A percentile compares a stretch with the other conserved stretches of the same genome.
These are phyloP conservation scores for Cladophialophora psammophila DNA, from an alignment of 2,329 filamentous ascomycete species.

Conservation along the genomic window DNA sequence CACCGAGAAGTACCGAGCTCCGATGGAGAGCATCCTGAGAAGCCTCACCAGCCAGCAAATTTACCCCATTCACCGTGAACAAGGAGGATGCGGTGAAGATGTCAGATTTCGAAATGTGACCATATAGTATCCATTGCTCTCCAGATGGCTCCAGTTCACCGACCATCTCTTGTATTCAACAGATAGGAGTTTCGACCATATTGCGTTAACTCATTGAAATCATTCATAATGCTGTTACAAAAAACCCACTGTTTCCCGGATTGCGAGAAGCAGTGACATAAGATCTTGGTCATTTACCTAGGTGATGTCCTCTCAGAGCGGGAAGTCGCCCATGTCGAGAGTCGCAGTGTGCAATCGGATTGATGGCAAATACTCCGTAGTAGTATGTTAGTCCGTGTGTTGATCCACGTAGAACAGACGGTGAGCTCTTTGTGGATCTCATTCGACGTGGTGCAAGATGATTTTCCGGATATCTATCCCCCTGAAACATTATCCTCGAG, in stretches of 20 bases:
- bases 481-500: no score
- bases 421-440: no score
- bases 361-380: no score
- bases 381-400: no score
- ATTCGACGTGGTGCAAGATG: no score
- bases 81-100: neutral
- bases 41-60: constrained; percentile 17
- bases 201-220: neutral
- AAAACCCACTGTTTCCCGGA: neutral
- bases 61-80: neutral
- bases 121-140: neutral
- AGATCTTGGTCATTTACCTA: neutral
- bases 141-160: neutral
- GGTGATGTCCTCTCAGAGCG: no score
- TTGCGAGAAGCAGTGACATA: neutral
- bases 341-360: no score
- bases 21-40: constrained; percentile 24
- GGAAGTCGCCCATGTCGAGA: no score
- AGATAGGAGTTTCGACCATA: constrained; percentile 3
- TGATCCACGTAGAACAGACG: no score
- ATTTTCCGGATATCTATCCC: no score
- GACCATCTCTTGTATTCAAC: constrained; percentile 11
- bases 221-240: neutral
- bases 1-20: constrained; percentile 22
- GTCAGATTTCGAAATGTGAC: neutral